phyloP scores from a whole-genome alignment of 805 yeast species.

The Schwanniomyces polymorphus region DNA sequence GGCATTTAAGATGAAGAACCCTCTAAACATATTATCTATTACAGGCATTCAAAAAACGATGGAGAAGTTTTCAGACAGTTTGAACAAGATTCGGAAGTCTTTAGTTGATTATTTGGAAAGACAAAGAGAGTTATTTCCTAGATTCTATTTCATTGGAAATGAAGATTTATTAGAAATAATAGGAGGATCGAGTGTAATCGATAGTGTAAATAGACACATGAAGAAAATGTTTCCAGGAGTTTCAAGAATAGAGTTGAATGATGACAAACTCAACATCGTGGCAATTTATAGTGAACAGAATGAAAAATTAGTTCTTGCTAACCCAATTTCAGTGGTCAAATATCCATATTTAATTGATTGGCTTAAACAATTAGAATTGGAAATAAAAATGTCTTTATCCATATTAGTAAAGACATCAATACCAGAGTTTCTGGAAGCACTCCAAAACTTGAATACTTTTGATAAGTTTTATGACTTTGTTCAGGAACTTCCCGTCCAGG shows the following conservation, averaged over 20 bases:
- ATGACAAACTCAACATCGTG: conserved; percentile 29
- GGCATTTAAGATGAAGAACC: conserved; percentile 48
- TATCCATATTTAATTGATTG: conserved; percentile 55
- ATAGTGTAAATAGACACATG: conserved; percentile 56
- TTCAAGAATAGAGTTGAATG: conserved; percentile 36
- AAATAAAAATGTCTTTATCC: conserved; percentile 51
- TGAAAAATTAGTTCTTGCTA: conserved; percentile 49
- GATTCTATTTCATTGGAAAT: conserved; percentile 87
- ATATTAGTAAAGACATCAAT: conserved; percentile 28
- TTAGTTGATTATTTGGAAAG: conserved; percentile 76
- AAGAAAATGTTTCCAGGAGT: conserved; percentile 74
- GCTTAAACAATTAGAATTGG: conserved; percentile 58
- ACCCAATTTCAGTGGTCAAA: conserved; percentile 44
- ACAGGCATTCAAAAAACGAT: conserved; percentile 49
- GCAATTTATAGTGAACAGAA: conserved; percentile 65
- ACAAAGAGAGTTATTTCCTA: conserved; percentile 74
- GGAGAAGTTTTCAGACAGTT: conserved; percentile 52
- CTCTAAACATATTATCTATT: conserved; percentile 54
- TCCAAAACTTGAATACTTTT: background rate
- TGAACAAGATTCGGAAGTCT: conserved; percentile 60
- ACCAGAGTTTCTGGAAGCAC: conserved; percentile 3
- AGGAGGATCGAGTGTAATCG: conserved; percentile 57
- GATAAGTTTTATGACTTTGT: conserved; percentile 28
- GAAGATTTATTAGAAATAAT: conserved; percentile 84
- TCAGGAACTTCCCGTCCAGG: conserved; percentile 53